These are phyloP conservation scores for Fomes fomentarius DNA, from an alignment of 1,284 basidiomycete species.

Conservation along the genomic window DNA sequence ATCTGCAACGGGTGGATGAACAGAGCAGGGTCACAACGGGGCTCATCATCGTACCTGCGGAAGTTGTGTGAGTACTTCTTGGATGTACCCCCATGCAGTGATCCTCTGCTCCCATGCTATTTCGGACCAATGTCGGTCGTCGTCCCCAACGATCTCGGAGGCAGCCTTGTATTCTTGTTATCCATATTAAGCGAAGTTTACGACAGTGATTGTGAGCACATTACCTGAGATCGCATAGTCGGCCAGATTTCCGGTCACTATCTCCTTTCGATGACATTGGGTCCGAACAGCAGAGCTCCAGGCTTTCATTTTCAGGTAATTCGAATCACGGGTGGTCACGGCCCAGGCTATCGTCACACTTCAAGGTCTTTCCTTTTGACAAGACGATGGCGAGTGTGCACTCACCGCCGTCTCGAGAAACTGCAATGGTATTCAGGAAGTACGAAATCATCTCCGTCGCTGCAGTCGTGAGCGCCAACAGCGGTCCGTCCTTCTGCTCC, in stretches of 20 bases:
- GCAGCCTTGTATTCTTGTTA: constrained; percentile 27
- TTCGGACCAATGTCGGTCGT: constrained; percentile 58
- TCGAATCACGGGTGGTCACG: constrained; percentile 64
- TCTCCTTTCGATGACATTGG: constrained; percentile 64
- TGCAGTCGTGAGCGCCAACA: constrained; percentile 61
- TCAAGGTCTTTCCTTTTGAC: neutral
- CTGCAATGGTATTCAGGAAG: constrained; percentile 16
- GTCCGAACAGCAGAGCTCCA: constrained; percentile 57
- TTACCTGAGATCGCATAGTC: constrained; percentile 53
- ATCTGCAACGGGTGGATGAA: too few species aligned
- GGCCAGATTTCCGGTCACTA: constrained; percentile 68
- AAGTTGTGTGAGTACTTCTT: constrained; percentile 57
- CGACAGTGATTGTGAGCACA: too few species aligned
- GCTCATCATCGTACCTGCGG: constrained; percentile 53
- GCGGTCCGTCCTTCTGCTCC: constrained; percentile 60
- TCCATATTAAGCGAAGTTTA: neutral
- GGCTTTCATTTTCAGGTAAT: constrained; percentile 66
- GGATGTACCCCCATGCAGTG: constrained; percentile 47
- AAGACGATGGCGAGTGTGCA: neutral
- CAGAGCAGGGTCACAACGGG: neutral
- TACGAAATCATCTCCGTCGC: constrained; percentile 22
- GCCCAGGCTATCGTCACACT: constrained; percentile 75
- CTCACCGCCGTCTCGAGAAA: neutral
- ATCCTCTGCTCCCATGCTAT: constrained; percentile 34
- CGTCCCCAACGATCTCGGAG: constrained; percentile 49